Base-by-base conservation (phyloP, 352 stramenopile genomes). In the Phytophthora brassicae region DNA sequence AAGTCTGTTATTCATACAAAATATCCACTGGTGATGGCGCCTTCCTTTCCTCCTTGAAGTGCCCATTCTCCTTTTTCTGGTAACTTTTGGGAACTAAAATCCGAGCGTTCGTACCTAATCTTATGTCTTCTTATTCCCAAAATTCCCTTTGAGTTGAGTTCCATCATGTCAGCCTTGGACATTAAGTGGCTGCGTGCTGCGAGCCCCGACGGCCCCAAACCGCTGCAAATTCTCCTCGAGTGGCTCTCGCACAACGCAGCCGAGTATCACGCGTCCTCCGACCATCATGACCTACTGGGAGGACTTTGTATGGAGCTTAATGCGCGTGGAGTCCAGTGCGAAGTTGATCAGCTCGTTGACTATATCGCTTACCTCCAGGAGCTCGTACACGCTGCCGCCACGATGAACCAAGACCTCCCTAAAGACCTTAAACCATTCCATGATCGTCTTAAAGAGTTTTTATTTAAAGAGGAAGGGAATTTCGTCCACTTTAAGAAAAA, bases 211-310 rank as follows among this genome's bases (percentile, higher is more conserved):
- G 56, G 61, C 33, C 43, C 36, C 12, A 53, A n/a, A 41, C 61
- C 61, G 22, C 55, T 70, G 13, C 55, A 66, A 36, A 56, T 61
- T 16, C 62, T 70, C 11, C 41, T 70, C 20, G 49, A 70, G 17
- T 70, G 62, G 62, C 65, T 70, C 46, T 20, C 56, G 28, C 41
- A 58, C 17, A 70, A 70, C 17, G 62, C 47, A 20, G 56, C 65
- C 9, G 62, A 66, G 28, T 70, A 63, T 13, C 62, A 70, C 56
- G 62, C 62, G 56, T 66, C 56, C 26, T 31, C 43, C n/a, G 56
- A 70, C 51, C 49, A 66, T 33, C 49, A 56, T 2, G 62, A 70
- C 17, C 56, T 70, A 17, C 49, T 70, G 2, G 36, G 36, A 9
- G 43, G 56, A 19, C 44, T 70, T 6, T 70, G 62, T 33, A 17